Evolutionary conservation across 176 grass and related monocot species (phyloP), one percentile per base, ranked within the genome.

Genomic region (Bonia amplexicaulis): DNA sequence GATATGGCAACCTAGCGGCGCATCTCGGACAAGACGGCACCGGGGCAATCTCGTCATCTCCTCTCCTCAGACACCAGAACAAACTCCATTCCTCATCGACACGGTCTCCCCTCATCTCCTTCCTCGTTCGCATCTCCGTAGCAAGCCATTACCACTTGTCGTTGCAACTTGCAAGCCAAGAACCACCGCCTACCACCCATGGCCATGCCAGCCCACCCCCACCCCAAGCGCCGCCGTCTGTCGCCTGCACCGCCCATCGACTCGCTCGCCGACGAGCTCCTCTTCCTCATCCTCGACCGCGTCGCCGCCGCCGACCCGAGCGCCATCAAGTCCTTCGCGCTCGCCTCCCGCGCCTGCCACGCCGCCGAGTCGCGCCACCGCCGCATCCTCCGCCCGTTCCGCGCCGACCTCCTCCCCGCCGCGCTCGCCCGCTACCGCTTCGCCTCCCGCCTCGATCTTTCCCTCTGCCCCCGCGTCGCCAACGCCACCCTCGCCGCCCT

Each of bases 351-450:
- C 42, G 82, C 90, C 13, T 98, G 94, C 89, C 87, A 79, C 78
- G 71, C 83, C 42, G 89, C 88, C 2, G 96, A 98, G 74, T 69
- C 93, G 2, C 84, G 91, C 71, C 96, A 98, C 86, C 96, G 91
- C 26, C 86, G 96, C 10, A 0, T 27, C 5, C 73, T 98, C n/a
- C 87, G 90, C 26, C 91, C 96, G 23, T 86, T 95, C 27, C 96
- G 93, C 49, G 71, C 89, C 6, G 86, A 92, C 35, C 88, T 92
- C 13, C 53, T 95, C 4, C 81, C 80, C 7, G 66, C 82, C 31
- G 80, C 82, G n/a, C 88, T 98, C 2, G 81, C 80, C 0, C 89
- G 93, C 17, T 98, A 98, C 84, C 82, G 81, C 2, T 41, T 64
- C 35, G 69, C 79, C 15, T 9, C 37, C 40, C 69, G 37, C 65